Base-by-base conservation (phyloP, 2,329 filamentous ascomycete species). In the Stachybotrys echinatus region DNA sequence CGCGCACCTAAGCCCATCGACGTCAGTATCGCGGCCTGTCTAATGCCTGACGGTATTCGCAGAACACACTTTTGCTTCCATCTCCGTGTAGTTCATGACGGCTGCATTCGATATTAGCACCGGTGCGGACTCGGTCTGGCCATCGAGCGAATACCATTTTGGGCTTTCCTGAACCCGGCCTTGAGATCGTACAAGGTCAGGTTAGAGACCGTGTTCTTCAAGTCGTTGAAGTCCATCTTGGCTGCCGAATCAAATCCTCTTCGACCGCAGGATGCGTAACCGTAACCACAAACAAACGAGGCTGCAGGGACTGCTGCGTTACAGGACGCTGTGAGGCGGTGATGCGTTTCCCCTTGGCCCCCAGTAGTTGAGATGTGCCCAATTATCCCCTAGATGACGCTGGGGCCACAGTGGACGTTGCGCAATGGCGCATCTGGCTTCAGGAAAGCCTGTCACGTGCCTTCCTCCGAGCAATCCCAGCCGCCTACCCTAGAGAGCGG, bases 31-130 rank as follows among this genome's bases (percentile, higher is more conserved):
- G 5, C 10, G 10, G 27, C 27, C 14, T n/a, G n/a, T 34, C 27
- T 14, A 34, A 34, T 14, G 14, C 14, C 45, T 50, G 50, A 46
- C 42, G 42, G 18, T 38, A 42, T 42, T 34, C 51, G 44, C 48
- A 38, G 38, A 44, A 61, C 62, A 43, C 56, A 83, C 80, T 78
- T 84, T 84, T 42, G 81, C 70, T 73, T 95, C 89, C 88, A 94
- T 92, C 66, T 96, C 92, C 40, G 92, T 96, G 70, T 92, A 96
- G 74, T 96, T 96, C 92, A 96, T 96, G 53, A 96, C 91, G 58
- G 91, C 91, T 96, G 54, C 49, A 19, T n/a, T 47, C 47, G 42
- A 23, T 34, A 58, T 72, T 52, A 73, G 66, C 50, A 47, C 52
- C 42, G 50, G 56, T 47, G 44, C 42, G 49, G 48, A 54, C 45